Conservation (phyloP, 345 rosid genomes). For the Odontarrhena argentea region DNA sequence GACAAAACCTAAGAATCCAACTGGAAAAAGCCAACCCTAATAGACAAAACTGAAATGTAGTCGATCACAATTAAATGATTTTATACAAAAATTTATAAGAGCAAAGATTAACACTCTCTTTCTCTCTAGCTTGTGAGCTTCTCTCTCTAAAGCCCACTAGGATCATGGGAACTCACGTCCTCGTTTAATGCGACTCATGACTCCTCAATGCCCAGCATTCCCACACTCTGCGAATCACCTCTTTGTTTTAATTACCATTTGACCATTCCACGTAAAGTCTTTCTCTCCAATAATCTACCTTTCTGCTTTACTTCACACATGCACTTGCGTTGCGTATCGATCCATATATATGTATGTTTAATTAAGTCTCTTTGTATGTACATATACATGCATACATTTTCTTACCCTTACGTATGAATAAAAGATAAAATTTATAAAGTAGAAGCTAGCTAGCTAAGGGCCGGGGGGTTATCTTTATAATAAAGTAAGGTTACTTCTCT, state of each 20-base stretch:
- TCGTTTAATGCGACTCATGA: conserved; percentile 77
- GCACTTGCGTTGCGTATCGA: conserved; percentile 26
- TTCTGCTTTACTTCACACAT: conserved; percentile 25
- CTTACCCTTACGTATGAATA: conserved; percentile 7
- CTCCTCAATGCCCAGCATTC: conserved; percentile 99
- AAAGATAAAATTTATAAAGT: conserved; percentile 16
- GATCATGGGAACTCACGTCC: conserved; percentile 89
- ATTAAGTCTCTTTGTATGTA: background rate
- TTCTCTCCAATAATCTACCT: conserved; percentile 1
- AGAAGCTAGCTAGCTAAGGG: background rate
- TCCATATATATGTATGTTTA: conserved; percentile 9
- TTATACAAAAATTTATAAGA: background rate
- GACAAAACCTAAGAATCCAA: conserved; percentile 69
- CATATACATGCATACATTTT: conserved; percentile 32
- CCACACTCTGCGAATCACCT: conserved; percentile 82
- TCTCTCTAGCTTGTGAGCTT: conserved; percentile 5
- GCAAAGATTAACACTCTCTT: conserved; percentile 5
- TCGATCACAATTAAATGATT: conserved; percentile 8
- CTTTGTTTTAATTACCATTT: conserved; percentile 45
- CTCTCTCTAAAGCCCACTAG: conserved; percentile 60
- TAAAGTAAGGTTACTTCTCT: too few relatives aligned
- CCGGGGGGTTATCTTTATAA: too few relatives aligned
- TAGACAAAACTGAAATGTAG: conserved; percentile 8
- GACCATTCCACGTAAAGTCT: conserved; percentile 59
- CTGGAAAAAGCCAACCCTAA: conserved; percentile 55